Percentiles rank a stretch among this genome's conserved stretches.
phyloP scores from a whole-genome alignment of 495 filamentous ascomycete genomes.

The Podospora pseudocomata region DNA sequence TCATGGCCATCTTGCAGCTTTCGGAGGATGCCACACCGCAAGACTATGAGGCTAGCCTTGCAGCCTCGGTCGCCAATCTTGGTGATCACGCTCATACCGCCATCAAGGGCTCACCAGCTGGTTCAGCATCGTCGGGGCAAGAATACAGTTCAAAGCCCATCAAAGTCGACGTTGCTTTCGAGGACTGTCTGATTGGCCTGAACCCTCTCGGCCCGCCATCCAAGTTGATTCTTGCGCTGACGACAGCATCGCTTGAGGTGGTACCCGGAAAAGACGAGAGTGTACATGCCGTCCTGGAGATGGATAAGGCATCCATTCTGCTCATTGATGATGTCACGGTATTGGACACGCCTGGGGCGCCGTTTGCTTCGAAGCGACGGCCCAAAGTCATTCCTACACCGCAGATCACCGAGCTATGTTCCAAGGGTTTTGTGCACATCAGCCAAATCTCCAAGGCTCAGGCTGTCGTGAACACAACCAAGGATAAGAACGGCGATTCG shows the following conservation, averaged over 20 bases:
- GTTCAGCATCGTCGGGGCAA: constrained; percentile 18
- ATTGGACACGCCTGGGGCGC: constrained; percentile 46
- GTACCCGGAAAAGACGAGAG: constrained; percentile 57
- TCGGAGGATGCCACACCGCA: constrained; percentile 64
- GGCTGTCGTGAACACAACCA: constrained; percentile 52
- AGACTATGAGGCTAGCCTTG: constrained; percentile 70
- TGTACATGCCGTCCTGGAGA: constrained; percentile 57
- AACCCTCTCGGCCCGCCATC: constrained; percentile 74
- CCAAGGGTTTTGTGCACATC: constrained; percentile 76
- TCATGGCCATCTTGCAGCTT: constrained; percentile 73
- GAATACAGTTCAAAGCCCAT: constrained; percentile 41
- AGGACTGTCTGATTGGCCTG: constrained; percentile 77
- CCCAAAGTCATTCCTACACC: constrained; percentile 49
- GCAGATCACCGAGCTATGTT: constrained; percentile 63
- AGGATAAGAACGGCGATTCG: constrained; percentile 52
- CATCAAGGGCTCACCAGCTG: constrained; percentile 34
- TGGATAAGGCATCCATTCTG: constrained; percentile 77
- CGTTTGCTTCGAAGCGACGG: constrained; percentile 38
- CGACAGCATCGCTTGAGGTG: constrained; percentile 65
- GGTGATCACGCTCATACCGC: constrained; percentile 55
- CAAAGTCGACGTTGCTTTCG: constrained; percentile 68
- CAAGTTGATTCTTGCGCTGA: constrained; percentile 72
- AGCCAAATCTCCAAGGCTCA: constrained; percentile 78
- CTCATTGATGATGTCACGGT: constrained; percentile 72
- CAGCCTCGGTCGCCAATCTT: constrained; percentile 74